A percentile compares a stretch with the other conserved stretches of the same genome.
Evolutionary conservation across 192 early-diverging fungal species (phyloP).

Genomic region (Backusella psychrophila): DNA sequence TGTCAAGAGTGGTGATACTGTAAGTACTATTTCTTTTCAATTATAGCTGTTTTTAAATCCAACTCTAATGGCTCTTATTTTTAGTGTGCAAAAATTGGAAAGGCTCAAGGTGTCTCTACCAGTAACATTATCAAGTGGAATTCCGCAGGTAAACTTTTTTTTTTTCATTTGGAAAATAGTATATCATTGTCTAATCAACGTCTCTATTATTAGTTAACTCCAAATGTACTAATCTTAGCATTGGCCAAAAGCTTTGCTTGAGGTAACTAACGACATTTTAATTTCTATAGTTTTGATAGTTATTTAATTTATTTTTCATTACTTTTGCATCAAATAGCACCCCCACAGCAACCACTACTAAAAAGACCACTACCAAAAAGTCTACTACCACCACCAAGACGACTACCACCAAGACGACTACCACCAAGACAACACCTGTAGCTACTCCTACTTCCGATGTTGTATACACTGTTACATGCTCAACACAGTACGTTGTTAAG

Average conservation of each 20-base stretch:
- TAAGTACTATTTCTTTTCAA: background rate
- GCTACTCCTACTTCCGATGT: background rate
- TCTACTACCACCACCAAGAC: background rate
- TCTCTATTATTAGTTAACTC: constrained; percentile 8
- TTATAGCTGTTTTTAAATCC: background rate
- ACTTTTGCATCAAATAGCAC: background rate
- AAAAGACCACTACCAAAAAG: background rate
- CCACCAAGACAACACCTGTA: background rate
- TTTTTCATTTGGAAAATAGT: background rate
- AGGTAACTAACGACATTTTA: background rate
- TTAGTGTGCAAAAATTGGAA: constrained; percentile 13
- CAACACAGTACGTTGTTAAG: constrained; percentile 16
- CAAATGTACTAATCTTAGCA: constrained; percentile 21
- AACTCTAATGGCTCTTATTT: background rate
- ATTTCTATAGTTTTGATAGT: background rate
- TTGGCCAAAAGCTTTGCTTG: constrained; percentile 26
- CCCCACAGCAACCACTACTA: background rate
- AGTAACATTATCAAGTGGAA: constrained; percentile 21
- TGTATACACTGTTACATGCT: constrained; percentile 13
- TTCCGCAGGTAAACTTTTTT: constrained; percentile 6
- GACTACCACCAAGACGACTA: background rate
- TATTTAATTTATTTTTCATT: background rate
- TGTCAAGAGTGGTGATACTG: constrained; percentile 19
- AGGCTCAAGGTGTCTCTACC: background rate
- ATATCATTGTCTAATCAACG: background rate